Evolutionary conservation across 2,329 filamentous ascomycete genomes (phyloP), one percentile per base, ranked within the genome.

Genomic region (Myriosclerotinia curreyana): DNA sequence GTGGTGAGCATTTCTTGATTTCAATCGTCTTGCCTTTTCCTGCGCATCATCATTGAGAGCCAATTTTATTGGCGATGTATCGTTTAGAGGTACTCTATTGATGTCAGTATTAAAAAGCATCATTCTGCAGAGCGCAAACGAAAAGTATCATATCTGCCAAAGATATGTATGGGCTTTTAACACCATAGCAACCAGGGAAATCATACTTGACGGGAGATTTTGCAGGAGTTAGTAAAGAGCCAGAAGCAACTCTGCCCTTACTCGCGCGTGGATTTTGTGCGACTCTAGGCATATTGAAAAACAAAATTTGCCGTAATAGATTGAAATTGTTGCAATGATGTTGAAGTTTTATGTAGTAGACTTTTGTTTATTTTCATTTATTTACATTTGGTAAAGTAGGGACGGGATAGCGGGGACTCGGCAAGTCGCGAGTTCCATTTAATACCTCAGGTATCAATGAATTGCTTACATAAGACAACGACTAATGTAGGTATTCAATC

Each of bases 21-120:
- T 90, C 73, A 94, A 82, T 58, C 95, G 89, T 71, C 89, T 88
- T 56, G 92, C 93, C 77, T 96, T 96, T 79, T 99, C 95, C 71
- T 89, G 86, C 66, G 86, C 88, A 81, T 99, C 95, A 79, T 99
- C 95, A 79, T 98, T 98, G 42, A 64, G 62, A 25, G 56, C 38
- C 56, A 64, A 48, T 77, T 96, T 96, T 78, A 98, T 95, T 71
- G 89, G 86, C 66, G 86, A 87, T 81, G 99, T 95, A 80, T 99
- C 95, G 79, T 98, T 98, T 68, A 99, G 85, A 44, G 95, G 93
- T 66, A 99, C 96, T 76, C 92, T 96, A 72, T 53, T 60, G 46
- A 38, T 44, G 49, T 69, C 65, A 65, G 53, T 34, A 55, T 34
- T 48, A 5, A 48, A 42, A 40, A 53, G 17, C n/a, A 11, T 54